phyloP scores from a whole-genome alignment of 2,329 filamentous ascomycete species.

The Teratosphaeria nubilosa region DNA sequence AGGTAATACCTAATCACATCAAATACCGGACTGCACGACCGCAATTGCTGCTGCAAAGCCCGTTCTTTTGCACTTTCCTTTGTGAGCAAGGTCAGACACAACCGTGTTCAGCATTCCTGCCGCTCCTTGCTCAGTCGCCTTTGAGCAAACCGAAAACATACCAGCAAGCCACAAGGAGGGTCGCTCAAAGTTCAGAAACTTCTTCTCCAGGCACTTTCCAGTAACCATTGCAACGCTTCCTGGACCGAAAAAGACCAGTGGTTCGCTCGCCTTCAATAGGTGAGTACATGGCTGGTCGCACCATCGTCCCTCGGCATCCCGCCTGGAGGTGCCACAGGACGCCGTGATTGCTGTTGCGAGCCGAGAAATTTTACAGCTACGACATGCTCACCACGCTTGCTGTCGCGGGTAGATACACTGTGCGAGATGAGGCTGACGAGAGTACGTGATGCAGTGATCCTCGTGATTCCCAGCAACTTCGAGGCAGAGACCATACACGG shows the following conservation, averaged over 20 bases:
- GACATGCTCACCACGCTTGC: slow-evolving; percentile 1
- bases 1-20: background rate
- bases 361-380: slow-evolving; percentile 3
- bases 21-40: background rate
- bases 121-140: background rate
- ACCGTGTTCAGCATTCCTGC: slow-evolving; percentile 3
- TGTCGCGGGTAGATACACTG: slow-evolving; percentile 8
- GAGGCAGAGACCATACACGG: background rate
- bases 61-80: slow-evolving; percentile 1
- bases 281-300: slow-evolving; percentile 2
- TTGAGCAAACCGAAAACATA: slow-evolving; percentile 1
- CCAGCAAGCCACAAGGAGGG: background rate
- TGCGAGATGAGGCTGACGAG: slow-evolving; percentile 5
- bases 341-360: slow-evolving; percentile 1
- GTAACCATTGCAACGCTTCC: background rate
- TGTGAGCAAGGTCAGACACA: background rate
- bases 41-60: background rate
- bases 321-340: slow-evolving; percentile 4
- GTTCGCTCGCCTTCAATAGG: slow-evolving; percentile 4
- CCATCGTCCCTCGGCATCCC: slow-evolving; percentile 1
- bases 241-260: background rate
- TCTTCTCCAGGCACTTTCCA: background rate
- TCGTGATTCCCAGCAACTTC: background rate
- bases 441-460: background rate
- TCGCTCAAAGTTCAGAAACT: background rate